Percentiles rank a stretch among this genome's conserved stretches.
These are phyloP conservation scores for Tripterygium wilfordii DNA, from an alignment of 177 flowering plant genomes.

Conservation along the genomic window DNA sequence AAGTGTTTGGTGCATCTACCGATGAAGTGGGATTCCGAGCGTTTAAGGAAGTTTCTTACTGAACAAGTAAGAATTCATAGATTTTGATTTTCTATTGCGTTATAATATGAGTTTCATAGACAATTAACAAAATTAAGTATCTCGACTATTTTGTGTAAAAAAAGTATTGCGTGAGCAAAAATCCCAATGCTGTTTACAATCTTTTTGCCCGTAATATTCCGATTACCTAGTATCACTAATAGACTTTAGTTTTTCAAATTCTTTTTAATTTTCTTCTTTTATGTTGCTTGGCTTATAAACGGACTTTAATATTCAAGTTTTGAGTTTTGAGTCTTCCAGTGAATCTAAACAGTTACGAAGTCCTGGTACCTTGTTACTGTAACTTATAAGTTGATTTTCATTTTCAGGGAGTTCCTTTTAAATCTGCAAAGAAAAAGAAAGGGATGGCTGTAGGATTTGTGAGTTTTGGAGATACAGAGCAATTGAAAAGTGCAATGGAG, in stretches of 20 bases:
- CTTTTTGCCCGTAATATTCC: no score
- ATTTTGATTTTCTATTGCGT: slow-evolving; percentile 1
- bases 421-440: slow-evolving; percentile 79
- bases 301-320: neutral
- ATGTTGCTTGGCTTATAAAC: neutral
- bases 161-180: no score
- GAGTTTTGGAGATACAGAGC: slow-evolving; percentile 58
- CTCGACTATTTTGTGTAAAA: no score
- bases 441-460: slow-evolving; percentile 88
- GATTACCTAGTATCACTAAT: no score
- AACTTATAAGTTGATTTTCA: no score
- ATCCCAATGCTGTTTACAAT: no score
- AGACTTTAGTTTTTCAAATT: slow-evolving; percentile 2
- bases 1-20: slow-evolving; percentile 80
- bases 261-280: slow-evolving; percentile 1
- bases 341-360: no score
- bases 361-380: no score
- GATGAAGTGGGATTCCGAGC: slow-evolving; percentile 63
- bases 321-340: no score
- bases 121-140: no score
- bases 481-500: slow-evolving; percentile 54
- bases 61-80: slow-evolving; percentile 44
- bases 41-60: slow-evolving; percentile 49
- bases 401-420: slow-evolving; percentile 59
- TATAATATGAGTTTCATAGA: no score